Conservation (phyloP, 208 protist species). For the Acanthamoeba lugdunensis region DNA sequence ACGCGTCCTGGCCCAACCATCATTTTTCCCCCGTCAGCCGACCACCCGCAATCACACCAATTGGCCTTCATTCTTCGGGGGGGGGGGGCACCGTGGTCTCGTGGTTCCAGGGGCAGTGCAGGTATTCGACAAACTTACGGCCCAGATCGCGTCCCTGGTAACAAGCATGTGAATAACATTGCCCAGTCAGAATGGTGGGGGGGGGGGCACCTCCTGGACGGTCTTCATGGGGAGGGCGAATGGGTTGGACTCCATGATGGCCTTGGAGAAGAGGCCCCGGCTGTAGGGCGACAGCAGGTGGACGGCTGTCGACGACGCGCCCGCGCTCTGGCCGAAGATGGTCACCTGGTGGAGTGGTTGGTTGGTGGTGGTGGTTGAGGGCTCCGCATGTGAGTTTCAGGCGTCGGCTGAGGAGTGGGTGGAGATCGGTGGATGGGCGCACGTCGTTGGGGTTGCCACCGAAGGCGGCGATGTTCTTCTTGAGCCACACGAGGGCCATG, state of each 20-base stretch:
- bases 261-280: slow-evolving; percentile 78
- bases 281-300: slow-evolving; percentile 80
- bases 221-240: slow-evolving; percentile 75
- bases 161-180: neutral
- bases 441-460: slow-evolving; percentile 69
- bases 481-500: slow-evolving; percentile 53
- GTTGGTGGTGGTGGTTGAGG: neutral
- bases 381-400: neutral
- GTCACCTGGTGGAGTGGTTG: neutral
- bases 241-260: slow-evolving; percentile 80
- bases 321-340: slow-evolving; percentile 65
- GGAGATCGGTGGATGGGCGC: neutral
- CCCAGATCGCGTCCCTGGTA: neutral
- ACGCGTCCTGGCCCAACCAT: neutral
- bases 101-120: slow-evolving; percentile 4
- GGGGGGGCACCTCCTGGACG: neutral
- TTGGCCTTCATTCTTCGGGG: neutral
- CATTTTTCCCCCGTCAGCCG: neutral
- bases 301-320: slow-evolving; percentile 78
- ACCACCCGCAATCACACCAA: no score
- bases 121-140: neutral
- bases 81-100: neutral
- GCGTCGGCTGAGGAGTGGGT: neutral
- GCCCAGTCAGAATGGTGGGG: neutral
- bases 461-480: slow-evolving; percentile 69